Evolutionary conservation across 208 protist species (phyloP), one percentile per base, ranked within the genome.

Genomic region (Leishmania major): DNA sequence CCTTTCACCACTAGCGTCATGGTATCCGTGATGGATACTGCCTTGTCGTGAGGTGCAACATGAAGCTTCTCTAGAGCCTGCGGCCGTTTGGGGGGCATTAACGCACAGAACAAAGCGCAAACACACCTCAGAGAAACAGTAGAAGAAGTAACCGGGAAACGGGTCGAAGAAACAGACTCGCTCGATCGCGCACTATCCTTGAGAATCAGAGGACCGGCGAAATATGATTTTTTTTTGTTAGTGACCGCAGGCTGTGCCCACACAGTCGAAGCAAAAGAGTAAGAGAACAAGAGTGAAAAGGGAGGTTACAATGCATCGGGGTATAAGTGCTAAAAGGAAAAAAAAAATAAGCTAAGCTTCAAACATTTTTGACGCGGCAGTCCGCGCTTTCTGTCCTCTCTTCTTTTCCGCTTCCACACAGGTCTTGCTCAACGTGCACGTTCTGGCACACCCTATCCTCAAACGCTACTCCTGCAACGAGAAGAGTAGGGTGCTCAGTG

Each of bases 1-100:
- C 92, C 93, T 76, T 95, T 96, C n/a, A 98, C 93, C 67, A 96
- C 93, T 82, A 98, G 64, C 0, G 95, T 98, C 86, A 98, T 91
- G 2, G 95, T 98, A 84, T 98, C 94, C 19, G 94, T 97, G 77
- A 97, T 97, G 22, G 94, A 96, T 64, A 97, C 93, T 31, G 88
- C 85, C 59, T 91, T 94, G 66, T 97, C 88, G 59, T 88, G 64
- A 45, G 84, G 91, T 62, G 78, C 87, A 73, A 96, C 87, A 67
- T 90, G 87, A 43, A 96, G 88, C 73, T 93, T 84, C 75, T 91
- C 87, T 49, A 96, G 85, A 43, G 85, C 73, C 53, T 90, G 87
- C 2, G 94, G 94, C 73, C 94, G 88, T 79, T 97, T 97, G 0
- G 92, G 87, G 45, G 94, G 92, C 94, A 97, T 97, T 59, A 76